phyloP scores from a whole-genome alignment of 2,329 filamentous ascomycete species.

The Botryosphaeria dothidea region DNA sequence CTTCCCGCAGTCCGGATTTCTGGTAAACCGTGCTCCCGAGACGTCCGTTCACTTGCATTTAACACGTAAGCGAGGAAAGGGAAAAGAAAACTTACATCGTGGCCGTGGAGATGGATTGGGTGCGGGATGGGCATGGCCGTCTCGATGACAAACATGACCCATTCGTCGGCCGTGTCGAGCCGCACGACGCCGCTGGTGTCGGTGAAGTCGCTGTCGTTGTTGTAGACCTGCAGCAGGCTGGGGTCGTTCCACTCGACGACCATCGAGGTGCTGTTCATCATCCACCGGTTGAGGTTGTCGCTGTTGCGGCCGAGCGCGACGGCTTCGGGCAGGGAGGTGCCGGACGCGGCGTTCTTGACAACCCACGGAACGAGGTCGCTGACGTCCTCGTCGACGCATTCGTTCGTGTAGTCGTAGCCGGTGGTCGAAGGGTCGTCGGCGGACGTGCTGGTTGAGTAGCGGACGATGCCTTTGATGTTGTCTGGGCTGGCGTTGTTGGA shows the following conservation, averaged over 20 bases:
- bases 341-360: constrained; percentile 19
- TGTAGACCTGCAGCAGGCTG: constrained; percentile 36
- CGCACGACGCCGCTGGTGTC: constrained; percentile 33
- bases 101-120: constrained; percentile 43
- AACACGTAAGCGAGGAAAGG: too few species aligned
- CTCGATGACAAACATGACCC: constrained; percentile 3
- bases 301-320: constrained; percentile 4
- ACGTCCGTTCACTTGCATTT: too few species aligned
- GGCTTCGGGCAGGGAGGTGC: neutral
- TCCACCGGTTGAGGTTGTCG: constrained; percentile 39
- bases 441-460: neutral
- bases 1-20: too few species aligned
- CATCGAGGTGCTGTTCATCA: constrained; percentile 40
- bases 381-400: constrained; percentile 16
- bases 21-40: too few species aligned
- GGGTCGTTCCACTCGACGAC: constrained; percentile 38
- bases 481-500: neutral
- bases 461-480: constrained; percentile 18
- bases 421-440: neutral
- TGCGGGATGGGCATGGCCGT: constrained; percentile 35
- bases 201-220: constrained; percentile 26
- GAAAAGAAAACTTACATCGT: constrained; percentile 29
- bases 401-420: neutral
- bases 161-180: constrained; percentile 27
- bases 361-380: constrained; percentile 41